Base-by-base conservation (phyloP, 371 early-diverging fungal species). In the Mortierella sp. region DNA sequence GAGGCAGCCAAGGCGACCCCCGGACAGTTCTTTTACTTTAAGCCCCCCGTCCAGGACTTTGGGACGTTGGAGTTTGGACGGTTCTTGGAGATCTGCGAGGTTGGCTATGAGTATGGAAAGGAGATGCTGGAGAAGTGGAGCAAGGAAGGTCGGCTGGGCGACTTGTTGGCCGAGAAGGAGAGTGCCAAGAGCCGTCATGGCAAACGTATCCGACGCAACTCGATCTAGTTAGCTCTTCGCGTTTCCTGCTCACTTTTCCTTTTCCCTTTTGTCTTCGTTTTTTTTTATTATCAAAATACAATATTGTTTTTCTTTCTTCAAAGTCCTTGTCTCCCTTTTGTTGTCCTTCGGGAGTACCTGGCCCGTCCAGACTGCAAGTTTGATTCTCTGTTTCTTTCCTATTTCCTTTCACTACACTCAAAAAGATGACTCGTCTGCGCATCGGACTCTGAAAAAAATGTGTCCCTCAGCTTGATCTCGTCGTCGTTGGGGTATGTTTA, bases 1-100 rank as follows among this genome's bases (percentile, higher is more conserved):
- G 97, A 99, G 88, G 97, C 95, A 60, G 98, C 97, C 77, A 98
- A 98, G 89, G 79, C 89, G 16, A 94, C 94, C 3, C 95, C 95
- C 38, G 96, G 97, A n/a, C 93, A 95, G 58, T 90, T 98, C 24
- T 65, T 65, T 21, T 98, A 99, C 82, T 81, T 99, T 76, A 94
- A 95, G 32, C 95, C 99, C 32, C 98, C 98, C 24, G 97, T 99
- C 0, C 93, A 94, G 54, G 93, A 94, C 60, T 98, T 94, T 88
- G 97, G 97, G 0, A 97, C 97, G 1, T 85, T 98, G 79, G 97
- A 99, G 88, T 99, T 99, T 91, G 94, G 95, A 43, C 95, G 96
- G 79, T 99, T 97, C 87, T 89, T 94, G 78, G 97, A 98, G 83
- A 98, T 99, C 74, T 94, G 95, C 80, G 93, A 96, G 51, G 93